Base-by-base conservation (phyloP, 345 rosid species). In the Reutealis trisperma region DNA sequence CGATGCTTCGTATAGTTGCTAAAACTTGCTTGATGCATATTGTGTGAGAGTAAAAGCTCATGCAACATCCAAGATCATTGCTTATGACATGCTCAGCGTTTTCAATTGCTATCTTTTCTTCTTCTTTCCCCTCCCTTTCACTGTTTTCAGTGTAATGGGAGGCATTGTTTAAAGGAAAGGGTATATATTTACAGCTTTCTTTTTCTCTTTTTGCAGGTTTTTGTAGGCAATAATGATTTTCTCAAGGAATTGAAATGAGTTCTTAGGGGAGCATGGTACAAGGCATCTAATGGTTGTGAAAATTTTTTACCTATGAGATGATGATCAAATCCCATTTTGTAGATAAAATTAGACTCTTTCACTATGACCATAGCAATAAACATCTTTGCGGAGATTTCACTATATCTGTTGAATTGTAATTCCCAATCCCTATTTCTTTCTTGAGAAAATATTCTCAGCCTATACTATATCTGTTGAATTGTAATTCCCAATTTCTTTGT, bases 141-240 rank as follows among this genome's bases (percentile, higher is more conserved):
- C 11, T 13, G 7, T 7, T 45, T 41, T 21, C 13, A 2, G 12
- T 7, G 19, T 66, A n/a, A 59, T 59, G 63, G 30, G 1, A 41
- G 1, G 32, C 14, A 21, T 62, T 30, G 34, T 16, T 63, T 30
- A n/a, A n/a, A n/a, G n/a, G n/a, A n/a, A n/a, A 10, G 24, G n/a
- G n/a, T n/a, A n/a, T n/a, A n/a, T n/a, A n/a, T n/a, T n/a, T n/a
- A n/a, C n/a, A n/a, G n/a, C n/a, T n/a, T n/a, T n/a, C 44, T 19
- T 34, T 63, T 13, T 16, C 0, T 51, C 22, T n/a, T 59, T 59
- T 62, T 66, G 75, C 89, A 93, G 97, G 98, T 95, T 64, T 95
- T 95, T 81, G 98, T 95, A 72, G 99, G 91, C 85, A 93, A 91
- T 75, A 87, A 90, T 47, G 98, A 93, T 67, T 92, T 95, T 80